A percentile compares a stretch with the other conserved stretches of the same genome.
phyloP scores from a whole-genome alignment of 345 rosid species.

The Eutrema heterophyllum region DNA sequence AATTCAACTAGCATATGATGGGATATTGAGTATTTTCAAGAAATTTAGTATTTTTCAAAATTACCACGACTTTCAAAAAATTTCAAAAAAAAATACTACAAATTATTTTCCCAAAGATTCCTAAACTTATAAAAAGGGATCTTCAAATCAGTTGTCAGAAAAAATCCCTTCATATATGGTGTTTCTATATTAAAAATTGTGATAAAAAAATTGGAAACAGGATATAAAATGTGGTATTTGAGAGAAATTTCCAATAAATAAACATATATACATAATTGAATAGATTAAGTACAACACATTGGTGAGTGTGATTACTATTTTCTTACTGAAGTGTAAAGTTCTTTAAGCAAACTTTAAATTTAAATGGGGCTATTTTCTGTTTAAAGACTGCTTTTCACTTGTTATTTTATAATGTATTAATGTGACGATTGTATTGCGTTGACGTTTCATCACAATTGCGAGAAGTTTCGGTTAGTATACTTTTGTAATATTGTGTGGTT shows the following conservation, averaged over 20 bases:
- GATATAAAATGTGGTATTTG: neutral
- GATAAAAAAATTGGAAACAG: neutral
- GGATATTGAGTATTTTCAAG: too few relatives aligned
- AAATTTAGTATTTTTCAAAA: too few relatives aligned
- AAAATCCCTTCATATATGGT: neutral
- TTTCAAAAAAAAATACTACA: neutral
- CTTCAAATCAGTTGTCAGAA: neutral
- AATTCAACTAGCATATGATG: too few relatives aligned
- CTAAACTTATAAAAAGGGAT: neutral
- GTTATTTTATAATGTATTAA: neutral
- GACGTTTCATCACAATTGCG: conserved; percentile 60
- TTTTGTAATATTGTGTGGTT: conserved; percentile 27
- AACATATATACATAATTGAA: neutral
- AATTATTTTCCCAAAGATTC: neutral
- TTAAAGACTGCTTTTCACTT: conserved; percentile 1
- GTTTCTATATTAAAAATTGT: neutral
- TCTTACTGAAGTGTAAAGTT: neutral
- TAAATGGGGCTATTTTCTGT: neutral
- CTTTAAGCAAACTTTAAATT: neutral
- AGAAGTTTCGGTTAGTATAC: conserved; percentile 3
- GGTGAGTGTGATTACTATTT: neutral
- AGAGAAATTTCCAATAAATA: neutral
- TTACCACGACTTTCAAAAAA: too few relatives aligned
- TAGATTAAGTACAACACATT: neutral
- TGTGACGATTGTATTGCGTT: conserved; percentile 41